phyloP scores from a whole-genome alignment of 768 basidiomycete species.

The Agaricus subrufescens region DNA sequence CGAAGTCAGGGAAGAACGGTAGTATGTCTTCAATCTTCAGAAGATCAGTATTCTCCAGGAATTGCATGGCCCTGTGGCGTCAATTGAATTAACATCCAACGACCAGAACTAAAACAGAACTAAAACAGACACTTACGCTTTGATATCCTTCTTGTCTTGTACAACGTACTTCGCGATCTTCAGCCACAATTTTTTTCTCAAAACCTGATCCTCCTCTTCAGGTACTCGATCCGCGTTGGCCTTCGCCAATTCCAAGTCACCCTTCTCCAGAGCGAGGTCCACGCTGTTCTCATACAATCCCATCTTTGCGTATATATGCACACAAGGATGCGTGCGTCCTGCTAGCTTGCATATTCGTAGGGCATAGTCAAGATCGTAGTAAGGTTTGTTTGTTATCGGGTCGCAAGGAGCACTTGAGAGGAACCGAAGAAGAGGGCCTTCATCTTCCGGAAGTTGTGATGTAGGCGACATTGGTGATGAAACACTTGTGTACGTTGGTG shows the following conservation, averaged over 20 bases:
- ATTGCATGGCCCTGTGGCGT: constrained; percentile 81
- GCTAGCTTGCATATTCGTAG: constrained; percentile 85
- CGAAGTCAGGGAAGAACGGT: constrained; percentile 99
- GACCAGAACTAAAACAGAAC: constrained; percentile 1
- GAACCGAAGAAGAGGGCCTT: constrained; percentile 78
- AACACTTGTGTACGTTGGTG: constrained; percentile 60
- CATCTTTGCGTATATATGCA: constrained; percentile 97
- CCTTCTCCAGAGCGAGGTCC: constrained; percentile 89
- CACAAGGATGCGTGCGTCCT: constrained; percentile 81
- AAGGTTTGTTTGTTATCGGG: constrained; percentile 79
- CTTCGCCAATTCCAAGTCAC: constrained; percentile 93
- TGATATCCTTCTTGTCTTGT: constrained; percentile 96
- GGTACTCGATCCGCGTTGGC: constrained; percentile 79
- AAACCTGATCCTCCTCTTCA: constrained; percentile 80
- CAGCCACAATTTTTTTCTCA: constrained; percentile 94
- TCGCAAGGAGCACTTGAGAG: constrained; percentile 78
- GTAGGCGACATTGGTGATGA: constrained; percentile 53
- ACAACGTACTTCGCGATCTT: constrained; percentile 99
- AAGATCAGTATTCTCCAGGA: constrained; percentile 90
- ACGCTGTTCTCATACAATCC: constrained; percentile 95
- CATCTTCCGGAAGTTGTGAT: constrained; percentile 42
- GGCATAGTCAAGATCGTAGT: constrained; percentile 97
- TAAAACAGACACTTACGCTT: constrained; percentile 62
- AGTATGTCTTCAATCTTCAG: constrained; percentile 98
- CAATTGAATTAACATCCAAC: not conserved